Evolutionary conservation across 495 filamentous ascomycete species (phyloP).

Genomic region (Neurospora tetrasperma): DNA sequence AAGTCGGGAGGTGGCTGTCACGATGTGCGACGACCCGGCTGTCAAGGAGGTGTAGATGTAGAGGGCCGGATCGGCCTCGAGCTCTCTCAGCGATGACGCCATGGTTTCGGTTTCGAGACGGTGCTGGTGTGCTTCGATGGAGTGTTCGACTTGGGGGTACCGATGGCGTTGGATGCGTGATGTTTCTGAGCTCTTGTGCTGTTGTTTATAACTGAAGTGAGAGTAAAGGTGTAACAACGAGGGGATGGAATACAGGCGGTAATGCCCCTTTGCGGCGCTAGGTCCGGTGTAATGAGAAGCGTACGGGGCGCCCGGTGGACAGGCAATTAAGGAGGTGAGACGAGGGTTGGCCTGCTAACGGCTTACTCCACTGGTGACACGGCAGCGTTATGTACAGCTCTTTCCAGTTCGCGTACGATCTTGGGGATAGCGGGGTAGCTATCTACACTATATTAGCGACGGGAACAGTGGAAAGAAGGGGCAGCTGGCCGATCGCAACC

Average conservation of each 20-base stretch:
- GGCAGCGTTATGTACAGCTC: not conserved
- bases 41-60: slow-evolving; percentile 93
- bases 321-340: not conserved
- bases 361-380: not conserved
- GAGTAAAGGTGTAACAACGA: not conserved
- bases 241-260: not conserved
- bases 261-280: not conserved
- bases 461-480: not conserved
- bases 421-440: not conserved
- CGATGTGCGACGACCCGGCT: slow-evolving; percentile 90
- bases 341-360: not conserved
- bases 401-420: not conserved
- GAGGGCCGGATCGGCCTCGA: slow-evolving; percentile 55
- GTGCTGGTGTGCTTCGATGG: not conserved
- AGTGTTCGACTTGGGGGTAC: not conserved
- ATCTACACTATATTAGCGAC: not conserved
- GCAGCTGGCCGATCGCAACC: not conserved
- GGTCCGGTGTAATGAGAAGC: not conserved
- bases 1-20: slow-evolving; percentile 88
- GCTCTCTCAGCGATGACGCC: not conserved
- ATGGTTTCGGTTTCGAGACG: not conserved
- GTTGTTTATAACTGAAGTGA: not conserved
- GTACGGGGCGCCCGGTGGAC: not conserved
- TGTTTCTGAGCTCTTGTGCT: not conserved
- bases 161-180: not conserved